Base-by-base conservation (phyloP, 208 protist genomes). In the Porcisia deanei region DNA sequence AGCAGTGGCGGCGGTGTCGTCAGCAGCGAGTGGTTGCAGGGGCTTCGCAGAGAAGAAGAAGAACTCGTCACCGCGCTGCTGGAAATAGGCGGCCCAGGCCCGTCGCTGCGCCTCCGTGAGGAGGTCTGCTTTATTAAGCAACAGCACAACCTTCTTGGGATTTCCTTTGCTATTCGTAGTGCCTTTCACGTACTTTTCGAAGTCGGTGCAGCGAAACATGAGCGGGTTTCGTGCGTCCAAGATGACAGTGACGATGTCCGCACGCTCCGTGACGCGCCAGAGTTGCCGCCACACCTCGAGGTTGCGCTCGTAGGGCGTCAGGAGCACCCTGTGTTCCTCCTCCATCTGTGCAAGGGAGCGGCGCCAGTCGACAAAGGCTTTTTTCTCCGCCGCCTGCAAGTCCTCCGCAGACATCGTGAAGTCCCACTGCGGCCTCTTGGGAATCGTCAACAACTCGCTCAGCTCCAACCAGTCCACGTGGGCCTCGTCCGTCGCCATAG, bases 301-400 rank as follows among this genome's bases (percentile, higher is more conserved):
- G 86, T 99, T 99, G 80, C 99, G 98, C 89, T 99, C 99, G 79
- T 99, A 99, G 37, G 99, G 99, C 41, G 99, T 99, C 71, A 99
- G 80, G 43, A 96, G 63, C 9, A 99, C 76, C 75, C 96, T 85
- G 71, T 99, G 88, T 58, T 98, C 81, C 79, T 99, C 94, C 81
- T 99, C 98, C 39, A 99, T 49, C 63, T 81, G 59, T 53, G 96
- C 85, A 39, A 99, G 82, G 25, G 75, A 83, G 61, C 93, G 91
- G 73, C 96, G 90, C 96, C 97, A 99, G 69, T 97, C 85, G 37
- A 94, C 83, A 64, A 99, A 99, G n/a, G 82, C 85, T 49, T 85
- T 73, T 55, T 85, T 88, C 81, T 99, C 96, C 43, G 64, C 73
- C 61, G 60, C 77, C 75, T 96, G 86, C 45, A 98, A 55, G 25